phyloP scores from a whole-genome alignment of 805 yeast genomes.

The Cyberlindnera petersonii region DNA sequence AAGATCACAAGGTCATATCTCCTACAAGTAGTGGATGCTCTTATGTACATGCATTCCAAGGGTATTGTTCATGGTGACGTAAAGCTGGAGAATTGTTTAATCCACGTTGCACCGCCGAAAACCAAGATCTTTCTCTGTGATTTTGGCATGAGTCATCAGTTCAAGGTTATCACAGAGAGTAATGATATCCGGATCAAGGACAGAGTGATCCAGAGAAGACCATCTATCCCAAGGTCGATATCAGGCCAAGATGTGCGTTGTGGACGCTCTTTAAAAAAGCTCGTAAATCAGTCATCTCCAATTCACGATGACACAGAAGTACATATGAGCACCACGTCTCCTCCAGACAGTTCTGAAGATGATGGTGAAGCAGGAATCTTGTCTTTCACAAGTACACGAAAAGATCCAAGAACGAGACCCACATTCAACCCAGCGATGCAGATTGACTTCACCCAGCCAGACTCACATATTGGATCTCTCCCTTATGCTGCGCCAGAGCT shows the following conservation, averaged over 20 bases:
- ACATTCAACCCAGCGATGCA: constrained; percentile 5
- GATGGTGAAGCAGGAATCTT: no score
- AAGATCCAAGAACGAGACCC: constrained; percentile 9
- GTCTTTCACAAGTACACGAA: constrained; percentile 18
- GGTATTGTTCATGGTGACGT: constrained; percentile 76
- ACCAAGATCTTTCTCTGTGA: constrained; percentile 63
- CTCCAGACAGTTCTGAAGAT: constrained; percentile 4
- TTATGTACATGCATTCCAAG: constrained; percentile 55
- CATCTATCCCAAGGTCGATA: constrained; percentile 33
- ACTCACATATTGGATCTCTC: constrained; percentile 77
- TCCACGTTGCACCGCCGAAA: constrained; percentile 43
- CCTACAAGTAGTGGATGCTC: constrained; percentile 54
- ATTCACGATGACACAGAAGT: constrained; percentile 31
- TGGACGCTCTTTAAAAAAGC: constrained; percentile 20
- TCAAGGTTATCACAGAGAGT: constrained; percentile 13
- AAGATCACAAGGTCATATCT: constrained; percentile 35
- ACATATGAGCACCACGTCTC: constrained; percentile 5
- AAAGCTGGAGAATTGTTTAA: constrained; percentile 66
- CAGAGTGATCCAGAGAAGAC: constrained; percentile 22
- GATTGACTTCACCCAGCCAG: constrained; percentile 37
- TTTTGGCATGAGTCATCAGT: constrained; percentile 71
- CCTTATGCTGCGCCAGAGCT: constrained; percentile 94
- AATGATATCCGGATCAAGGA: constrained; percentile 29
- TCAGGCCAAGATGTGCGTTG: constrained; percentile 25
- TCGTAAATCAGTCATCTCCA: no score